Conservation (phyloP, 345 rosid species). For the Heritiera fomes region DNA sequence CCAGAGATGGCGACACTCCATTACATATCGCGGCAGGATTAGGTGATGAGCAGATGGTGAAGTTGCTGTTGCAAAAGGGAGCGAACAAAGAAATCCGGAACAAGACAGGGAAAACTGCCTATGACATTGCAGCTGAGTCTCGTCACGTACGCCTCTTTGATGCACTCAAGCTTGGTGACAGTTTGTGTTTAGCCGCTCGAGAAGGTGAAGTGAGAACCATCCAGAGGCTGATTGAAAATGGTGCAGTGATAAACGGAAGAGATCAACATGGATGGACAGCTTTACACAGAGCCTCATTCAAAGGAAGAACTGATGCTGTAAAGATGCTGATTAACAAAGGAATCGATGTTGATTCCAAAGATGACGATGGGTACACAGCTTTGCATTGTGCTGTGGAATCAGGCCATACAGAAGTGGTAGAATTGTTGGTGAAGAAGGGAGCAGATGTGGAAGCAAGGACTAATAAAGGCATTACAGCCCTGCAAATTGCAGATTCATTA, state of each 20-base stretch:
- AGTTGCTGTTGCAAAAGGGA: constrained; percentile 48
- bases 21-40: constrained; percentile 50
- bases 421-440: constrained; percentile 57
- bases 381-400: constrained; percentile 64
- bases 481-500: constrained; percentile 58
- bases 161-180: constrained; percentile 52
- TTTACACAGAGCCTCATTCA: constrained; percentile 60
- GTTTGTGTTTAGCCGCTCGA: constrained; percentile 47
- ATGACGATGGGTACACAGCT: constrained; percentile 69
- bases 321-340: constrained; percentile 51
- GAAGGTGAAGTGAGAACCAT: constrained; percentile 51
- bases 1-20: constrained; percentile 48
- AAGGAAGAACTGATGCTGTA: constrained; percentile 46
- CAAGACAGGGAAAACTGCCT: constrained; percentile 47
- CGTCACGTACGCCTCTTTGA: constrained; percentile 53
- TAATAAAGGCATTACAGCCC: constrained; percentile 41
- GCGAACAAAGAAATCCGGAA: constrained; percentile 51
- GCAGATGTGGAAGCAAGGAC: constrained; percentile 58
- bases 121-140: constrained; percentile 50
- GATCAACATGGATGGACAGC: constrained; percentile 76
- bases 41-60: constrained; percentile 58
- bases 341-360: constrained; percentile 49
- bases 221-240: constrained; percentile 42
- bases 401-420: constrained; percentile 52
- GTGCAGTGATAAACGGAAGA: constrained; percentile 49